Base-by-base conservation (phyloP, 345 rosid genomes). In the Syzygium grande region DNA sequence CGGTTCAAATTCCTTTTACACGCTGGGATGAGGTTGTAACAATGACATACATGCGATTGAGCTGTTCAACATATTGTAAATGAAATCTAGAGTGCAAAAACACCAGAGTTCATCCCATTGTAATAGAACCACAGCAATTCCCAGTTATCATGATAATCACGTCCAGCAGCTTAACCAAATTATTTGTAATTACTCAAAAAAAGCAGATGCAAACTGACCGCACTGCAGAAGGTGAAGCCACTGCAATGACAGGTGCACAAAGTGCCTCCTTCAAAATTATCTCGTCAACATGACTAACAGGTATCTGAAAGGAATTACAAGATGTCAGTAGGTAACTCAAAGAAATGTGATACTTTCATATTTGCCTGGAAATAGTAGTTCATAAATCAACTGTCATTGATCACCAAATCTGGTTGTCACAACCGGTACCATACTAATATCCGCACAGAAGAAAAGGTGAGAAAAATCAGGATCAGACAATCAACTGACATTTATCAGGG, bases 201-300 rank as follows among this genome's bases (percentile, higher is more conserved):
- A 73, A 73, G 83, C 83, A 73, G 83, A 73, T 38, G 49, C 49
- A 73, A 73, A 87, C 91, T 88, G 83, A 98, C 99, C 91, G 87
- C 63, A 95, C 85, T 88, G 99, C 95, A 86, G 98, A 98, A 92
- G 99, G 99, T 68, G 99, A 97, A 89, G 98, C 99, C 89, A 96
- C 95, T 30, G 99, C 93, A 86, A 95, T 91, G 87, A 98, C 98
- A 46, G 98, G 96, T 61, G 92, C 93, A 90, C 91, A 93, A 80
- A 95, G 87, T 87, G 98, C 99, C 91, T 91, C 90, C 92, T 93
- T 89, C 59, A 96, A 89, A 84, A 95, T 90, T 77, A 85, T 88
- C 86, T 87, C 89, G 86, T 96, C 98, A 89, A 98, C 97, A 90
- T 91, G 92, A 73, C 92, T 84, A 86, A 96, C 95, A 58, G 96